Evolutionary conservation across 768 basidiomycete genomes (phyloP).

Genomic region (Russula olivacea): DNA sequence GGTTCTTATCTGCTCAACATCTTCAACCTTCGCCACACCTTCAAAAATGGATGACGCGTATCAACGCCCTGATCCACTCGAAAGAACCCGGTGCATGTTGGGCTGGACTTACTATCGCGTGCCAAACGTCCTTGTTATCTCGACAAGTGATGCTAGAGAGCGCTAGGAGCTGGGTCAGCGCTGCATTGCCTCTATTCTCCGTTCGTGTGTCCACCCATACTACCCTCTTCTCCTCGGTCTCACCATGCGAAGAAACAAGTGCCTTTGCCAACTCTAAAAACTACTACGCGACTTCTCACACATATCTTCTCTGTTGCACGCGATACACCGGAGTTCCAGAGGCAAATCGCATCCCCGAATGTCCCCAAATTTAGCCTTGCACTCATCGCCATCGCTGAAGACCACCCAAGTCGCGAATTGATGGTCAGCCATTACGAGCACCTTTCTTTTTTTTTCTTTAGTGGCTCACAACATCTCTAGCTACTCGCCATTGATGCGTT

Average conservation of each 20-base stretch:
- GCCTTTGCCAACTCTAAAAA: slow-evolving; percentile 51
- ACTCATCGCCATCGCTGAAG: slow-evolving; percentile 52
- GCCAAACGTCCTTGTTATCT: slow-evolving; percentile 56
- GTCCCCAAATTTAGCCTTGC: slow-evolving; percentile 63
- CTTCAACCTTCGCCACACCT: slow-evolving; percentile 60
- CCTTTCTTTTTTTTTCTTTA: not conserved
- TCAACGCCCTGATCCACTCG: slow-evolving; percentile 69
- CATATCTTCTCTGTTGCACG: slow-evolving; percentile 54
- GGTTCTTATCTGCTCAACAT: slow-evolving; percentile 45
- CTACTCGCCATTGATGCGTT: slow-evolving; percentile 44
- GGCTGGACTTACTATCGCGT: slow-evolving; percentile 73
- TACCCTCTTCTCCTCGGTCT: slow-evolving; percentile 28
- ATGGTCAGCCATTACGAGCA: slow-evolving; percentile 39
- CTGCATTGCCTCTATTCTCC: slow-evolving; percentile 58
- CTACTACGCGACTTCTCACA: slow-evolving; percentile 56
- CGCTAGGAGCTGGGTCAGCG: slow-evolving; percentile 66
- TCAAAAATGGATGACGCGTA: slow-evolving; percentile 68
- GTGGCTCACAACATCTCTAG: slow-evolving; percentile 32
- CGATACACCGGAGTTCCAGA: slow-evolving; percentile 71
- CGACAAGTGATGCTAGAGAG: slow-evolving; percentile 57
- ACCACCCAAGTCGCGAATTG: slow-evolving; percentile 43
- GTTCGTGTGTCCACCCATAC: slow-evolving; percentile 44
- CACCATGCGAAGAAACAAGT: slow-evolving; percentile 57
- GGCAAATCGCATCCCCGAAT: slow-evolving; percentile 68
- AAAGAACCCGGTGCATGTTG: slow-evolving; percentile 73